These are phyloP conservation scores for Cladophialophora carrionii DNA, from an alignment of 2,329 filamentous ascomycete species.

Conservation along the genomic window DNA sequence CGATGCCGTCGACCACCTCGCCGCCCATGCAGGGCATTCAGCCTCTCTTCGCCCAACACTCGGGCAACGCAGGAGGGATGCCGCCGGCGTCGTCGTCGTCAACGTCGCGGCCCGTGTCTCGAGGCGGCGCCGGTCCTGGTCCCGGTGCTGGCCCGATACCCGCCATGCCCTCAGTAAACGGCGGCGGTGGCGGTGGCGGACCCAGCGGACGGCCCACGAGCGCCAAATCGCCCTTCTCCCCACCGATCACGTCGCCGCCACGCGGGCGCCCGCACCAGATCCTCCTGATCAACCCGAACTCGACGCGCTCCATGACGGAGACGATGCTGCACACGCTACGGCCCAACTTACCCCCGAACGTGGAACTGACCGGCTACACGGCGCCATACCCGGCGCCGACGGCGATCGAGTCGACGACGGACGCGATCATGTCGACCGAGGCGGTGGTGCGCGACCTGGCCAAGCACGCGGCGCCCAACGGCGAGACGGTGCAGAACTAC, in stretches of 20 bases:
- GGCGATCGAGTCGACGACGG: constrained; percentile 56
- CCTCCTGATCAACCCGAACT: constrained; percentile 56
- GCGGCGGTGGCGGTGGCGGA: constrained; percentile 21
- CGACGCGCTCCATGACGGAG: constrained; percentile 53
- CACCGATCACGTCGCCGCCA: constrained; percentile 35
- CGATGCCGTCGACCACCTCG: constrained; percentile 28
- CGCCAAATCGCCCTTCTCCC: constrained; percentile 37
- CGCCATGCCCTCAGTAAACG: constrained; percentile 20
- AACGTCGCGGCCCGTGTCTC: constrained; percentile 35
- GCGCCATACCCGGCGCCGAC: constrained; percentile 54
- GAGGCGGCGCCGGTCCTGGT: neutral
- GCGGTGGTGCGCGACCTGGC: constrained; percentile 53
- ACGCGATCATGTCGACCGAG: constrained; percentile 56
- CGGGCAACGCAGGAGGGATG: constrained; percentile 22
- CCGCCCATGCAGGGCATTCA: constrained; percentile 29
- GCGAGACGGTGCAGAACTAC: constrained; percentile 44
- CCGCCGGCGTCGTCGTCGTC: neutral
- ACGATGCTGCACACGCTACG: constrained; percentile 52
- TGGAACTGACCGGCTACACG: constrained; percentile 57
- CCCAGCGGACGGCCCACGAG: constrained; percentile 31
- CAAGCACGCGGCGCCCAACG: constrained; percentile 45
- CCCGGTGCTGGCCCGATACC: constrained; percentile 19
- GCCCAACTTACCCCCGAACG: constrained; percentile 52
- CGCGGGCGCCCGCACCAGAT: constrained; percentile 41
- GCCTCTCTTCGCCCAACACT: constrained; percentile 36